phyloP scores from a whole-genome alignment of 1,139 yeast species.

The Blastobotrys aristatus region DNA sequence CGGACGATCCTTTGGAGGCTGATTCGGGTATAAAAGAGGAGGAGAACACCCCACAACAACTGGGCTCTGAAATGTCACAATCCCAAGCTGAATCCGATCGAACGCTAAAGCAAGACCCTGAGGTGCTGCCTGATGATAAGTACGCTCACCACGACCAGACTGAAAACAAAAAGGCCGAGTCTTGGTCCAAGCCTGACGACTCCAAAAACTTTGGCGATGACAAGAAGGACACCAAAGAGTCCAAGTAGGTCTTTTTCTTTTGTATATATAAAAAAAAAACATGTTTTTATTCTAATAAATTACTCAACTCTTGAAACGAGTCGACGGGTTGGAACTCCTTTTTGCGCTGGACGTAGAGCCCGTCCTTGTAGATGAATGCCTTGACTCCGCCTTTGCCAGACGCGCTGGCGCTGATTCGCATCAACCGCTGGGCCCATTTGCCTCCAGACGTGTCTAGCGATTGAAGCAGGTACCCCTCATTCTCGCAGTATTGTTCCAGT shows the following conservation, averaged over 20 bases:
- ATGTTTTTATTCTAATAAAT: not conserved
- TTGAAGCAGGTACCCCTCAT: constrained; percentile 35
- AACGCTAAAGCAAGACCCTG: not conserved
- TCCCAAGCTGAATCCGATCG: not conserved
- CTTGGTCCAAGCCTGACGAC: not conserved
- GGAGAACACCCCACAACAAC: not conserved
- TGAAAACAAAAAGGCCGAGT: not conserved
- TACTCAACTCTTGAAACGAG: constrained; percentile 27
- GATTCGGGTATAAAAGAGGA: constrained; percentile 3
- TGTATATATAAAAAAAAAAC: not conserved
- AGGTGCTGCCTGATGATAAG: not conserved
- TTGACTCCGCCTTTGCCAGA: constrained; percentile 33
- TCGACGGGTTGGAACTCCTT: constrained; percentile 21
- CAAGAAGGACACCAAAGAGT: not conserved
- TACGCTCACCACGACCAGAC: not conserved
- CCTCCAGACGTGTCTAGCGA: constrained; percentile 33
- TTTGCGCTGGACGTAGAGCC: constrained; percentile 38
- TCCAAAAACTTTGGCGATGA: not conserved
- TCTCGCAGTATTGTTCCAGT: constrained; percentile 42
- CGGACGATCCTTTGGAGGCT: constrained; percentile 35
- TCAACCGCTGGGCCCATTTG: constrained; percentile 35
- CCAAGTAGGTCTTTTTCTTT: not conserved
- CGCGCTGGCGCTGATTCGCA: constrained; percentile 34
- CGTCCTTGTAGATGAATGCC: constrained; percentile 44
- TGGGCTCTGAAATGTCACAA: not conserved